Evolutionary conservation across 2,329 filamentous ascomycete species (phyloP).

Genomic region (Drechslerella dactyloides): DNA sequence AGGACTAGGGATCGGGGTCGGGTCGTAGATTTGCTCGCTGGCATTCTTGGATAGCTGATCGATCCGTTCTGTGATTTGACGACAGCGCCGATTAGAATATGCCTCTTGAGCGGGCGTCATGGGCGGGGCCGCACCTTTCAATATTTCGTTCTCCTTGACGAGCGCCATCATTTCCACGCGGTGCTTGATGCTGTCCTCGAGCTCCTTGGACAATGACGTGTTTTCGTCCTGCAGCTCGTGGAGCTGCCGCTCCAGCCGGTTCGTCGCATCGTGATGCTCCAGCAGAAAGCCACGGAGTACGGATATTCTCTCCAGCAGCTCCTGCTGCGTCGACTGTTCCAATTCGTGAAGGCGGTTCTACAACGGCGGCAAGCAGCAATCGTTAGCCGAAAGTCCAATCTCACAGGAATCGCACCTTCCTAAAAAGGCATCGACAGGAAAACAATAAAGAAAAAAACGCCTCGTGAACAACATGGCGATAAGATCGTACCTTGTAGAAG

Average conservation of each 20-base stretch:
- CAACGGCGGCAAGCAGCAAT: background rate
- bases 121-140: conserved; percentile 28
- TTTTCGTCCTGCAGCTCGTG: conserved; percentile 50
- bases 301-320: conserved; percentile 43
- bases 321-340: conserved; percentile 43
- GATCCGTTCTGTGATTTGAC: conserved; percentile 25
- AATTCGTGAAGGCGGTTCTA: conserved; percentile 47
- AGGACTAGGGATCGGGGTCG: conserved; percentile 42
- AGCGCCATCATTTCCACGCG: conserved; percentile 45
- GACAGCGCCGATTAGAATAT: background rate
- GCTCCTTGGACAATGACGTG: conserved; percentile 29
- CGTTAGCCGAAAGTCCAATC: background rate
- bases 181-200: conserved; percentile 38
- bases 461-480: no score
- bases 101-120: background rate
- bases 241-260: conserved; percentile 42
- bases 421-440: background rate
- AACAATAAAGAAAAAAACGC: background rate
- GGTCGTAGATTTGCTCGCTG: conserved; percentile 20
- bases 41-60: conserved; percentile 36
- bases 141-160: conserved; percentile 41
- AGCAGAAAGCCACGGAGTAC: conserved; percentile 45
- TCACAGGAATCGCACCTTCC: no score
- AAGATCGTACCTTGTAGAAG: conserved; percentile 35
- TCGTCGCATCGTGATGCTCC: conserved; percentile 49